Conservation (phyloP, 2,329 filamentous ascomycete species). For the Ceratocystis papillata region DNA sequence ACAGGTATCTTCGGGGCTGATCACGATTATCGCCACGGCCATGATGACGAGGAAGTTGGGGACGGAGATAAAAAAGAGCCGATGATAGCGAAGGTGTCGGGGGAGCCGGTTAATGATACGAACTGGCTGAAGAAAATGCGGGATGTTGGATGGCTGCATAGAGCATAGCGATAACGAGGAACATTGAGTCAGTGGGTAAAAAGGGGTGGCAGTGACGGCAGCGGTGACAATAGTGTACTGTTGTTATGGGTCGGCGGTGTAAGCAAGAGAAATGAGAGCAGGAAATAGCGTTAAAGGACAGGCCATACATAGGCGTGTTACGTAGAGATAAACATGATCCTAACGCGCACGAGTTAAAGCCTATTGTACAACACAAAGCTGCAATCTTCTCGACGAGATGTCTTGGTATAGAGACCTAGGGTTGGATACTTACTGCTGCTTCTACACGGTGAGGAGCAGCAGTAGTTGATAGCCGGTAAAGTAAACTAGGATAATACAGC, state of each 20-base stretch:
- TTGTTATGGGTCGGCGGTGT: not conserved
- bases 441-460: not conserved
- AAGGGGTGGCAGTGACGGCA: not conserved
- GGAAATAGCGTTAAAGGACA: not conserved
- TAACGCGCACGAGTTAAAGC: not conserved
- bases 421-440: too few relatives aligned
- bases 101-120: conserved; percentile 5
- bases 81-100: not conserved
- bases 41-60: too few relatives aligned
- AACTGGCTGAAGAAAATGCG: conserved; percentile 9
- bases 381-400: too few relatives aligned
- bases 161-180: conserved; percentile 6
- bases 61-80: not conserved
- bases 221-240: not conserved
- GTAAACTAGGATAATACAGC: not conserved
- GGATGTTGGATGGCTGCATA: conserved; percentile 9
- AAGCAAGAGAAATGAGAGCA: not conserved
- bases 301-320: not conserved
- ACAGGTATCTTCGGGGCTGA: conserved; percentile 6
- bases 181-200: not conserved
- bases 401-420: too few relatives aligned
- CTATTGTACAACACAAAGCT: too few relatives aligned
- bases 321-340: not conserved
- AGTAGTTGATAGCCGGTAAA: not conserved
- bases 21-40: not conserved